A percentile compares a stretch with the other conserved stretches of the same genome.
phyloP scores from a whole-genome alignment of 192 early-diverging fungal genomes.

The Backusella australiensis region DNA sequence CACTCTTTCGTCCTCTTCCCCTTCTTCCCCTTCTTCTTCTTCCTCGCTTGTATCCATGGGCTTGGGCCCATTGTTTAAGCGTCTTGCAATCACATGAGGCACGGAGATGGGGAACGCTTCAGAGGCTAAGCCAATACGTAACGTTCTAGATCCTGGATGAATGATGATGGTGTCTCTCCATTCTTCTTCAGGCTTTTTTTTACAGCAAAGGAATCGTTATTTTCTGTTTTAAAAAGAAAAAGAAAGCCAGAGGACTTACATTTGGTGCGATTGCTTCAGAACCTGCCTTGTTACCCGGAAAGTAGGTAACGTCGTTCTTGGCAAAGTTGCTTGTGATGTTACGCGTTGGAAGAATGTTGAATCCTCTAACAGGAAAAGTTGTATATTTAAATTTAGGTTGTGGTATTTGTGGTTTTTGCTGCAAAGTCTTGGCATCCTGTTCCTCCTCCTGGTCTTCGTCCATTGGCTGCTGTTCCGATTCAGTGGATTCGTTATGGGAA shows the following conservation, averaged over 20 bases:
- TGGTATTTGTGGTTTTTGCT: background rate
- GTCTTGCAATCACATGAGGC: conserved; percentile 80
- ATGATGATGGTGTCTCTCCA: conserved; percentile 76
- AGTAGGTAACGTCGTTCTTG: conserved; percentile 45
- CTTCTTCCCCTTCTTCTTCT: conserved; percentile 30
- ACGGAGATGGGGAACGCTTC: conserved; percentile 76
- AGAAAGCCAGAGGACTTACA: conserved; percentile 19
- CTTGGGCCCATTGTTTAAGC: conserved; percentile 27
- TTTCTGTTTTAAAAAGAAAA: background rate
- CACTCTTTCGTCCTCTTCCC: background rate
- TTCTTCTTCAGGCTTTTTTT: conserved; percentile 46
- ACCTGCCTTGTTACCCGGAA: conserved; percentile 38
- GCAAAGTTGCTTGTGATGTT: conserved; percentile 49
- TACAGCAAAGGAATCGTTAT: background rate
- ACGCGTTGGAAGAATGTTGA: conserved; percentile 42
- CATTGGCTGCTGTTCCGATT: background rate
- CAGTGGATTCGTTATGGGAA: background rate
- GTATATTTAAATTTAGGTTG: conserved; percentile 52
- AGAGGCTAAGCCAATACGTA: conserved; percentile 80
- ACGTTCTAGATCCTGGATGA: conserved; percentile 80
- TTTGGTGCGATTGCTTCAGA: conserved; percentile 19
- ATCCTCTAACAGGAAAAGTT: conserved; percentile 46
- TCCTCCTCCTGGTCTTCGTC: background rate
- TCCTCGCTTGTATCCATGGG: conserved; percentile 28
- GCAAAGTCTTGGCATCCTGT: background rate